A percentile compares a stretch with the other conserved stretches of the same genome.
Evolutionary conservation across 352 stramenopile species (phyloP).

Genomic region (Globisporangium lucens): DNA sequence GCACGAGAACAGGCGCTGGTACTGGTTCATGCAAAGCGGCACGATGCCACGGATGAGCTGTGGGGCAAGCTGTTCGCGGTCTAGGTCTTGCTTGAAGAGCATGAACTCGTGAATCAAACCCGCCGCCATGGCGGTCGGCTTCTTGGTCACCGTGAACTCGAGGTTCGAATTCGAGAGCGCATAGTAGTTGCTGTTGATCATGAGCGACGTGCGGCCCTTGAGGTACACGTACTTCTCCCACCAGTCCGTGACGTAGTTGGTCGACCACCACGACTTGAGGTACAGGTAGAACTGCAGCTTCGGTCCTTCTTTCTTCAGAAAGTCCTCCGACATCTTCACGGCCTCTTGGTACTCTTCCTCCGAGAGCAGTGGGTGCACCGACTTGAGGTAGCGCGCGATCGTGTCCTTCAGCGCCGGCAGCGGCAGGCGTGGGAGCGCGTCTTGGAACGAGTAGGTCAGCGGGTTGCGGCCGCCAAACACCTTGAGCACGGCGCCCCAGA

Average conservation of each 20-base stretch:
- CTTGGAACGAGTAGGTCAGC: slow-evolving; percentile 91
- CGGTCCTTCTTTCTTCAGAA: slow-evolving; percentile 84
- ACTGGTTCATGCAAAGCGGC: slow-evolving; percentile 90
- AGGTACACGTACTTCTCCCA: slow-evolving; percentile 91
- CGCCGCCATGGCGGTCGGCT: slow-evolving; percentile 63
- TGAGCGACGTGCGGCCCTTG: slow-evolving; percentile 82
- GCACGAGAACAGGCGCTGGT: slow-evolving; percentile 87
- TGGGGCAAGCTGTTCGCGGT: slow-evolving; percentile 77
- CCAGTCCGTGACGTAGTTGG: slow-evolving; percentile 90
- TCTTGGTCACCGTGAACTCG: slow-evolving; percentile 55
- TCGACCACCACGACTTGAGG: slow-evolving; percentile 88
- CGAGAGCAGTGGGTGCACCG: slow-evolving; percentile 88
- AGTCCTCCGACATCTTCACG: slow-evolving; percentile 80
- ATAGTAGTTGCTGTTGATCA: slow-evolving; percentile 94
- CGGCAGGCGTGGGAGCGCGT: slow-evolving; percentile 88
- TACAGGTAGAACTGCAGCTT: slow-evolving; percentile 91
- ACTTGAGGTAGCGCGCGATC: slow-evolving; percentile 89
- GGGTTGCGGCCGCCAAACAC: slow-evolving; percentile 75
- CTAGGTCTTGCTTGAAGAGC: slow-evolving; percentile 84
- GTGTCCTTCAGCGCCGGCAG: slow-evolving; percentile 93
- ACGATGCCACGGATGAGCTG: slow-evolving; percentile 84
- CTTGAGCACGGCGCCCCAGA: slow-evolving; percentile 81
- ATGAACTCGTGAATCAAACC: slow-evolving; percentile 76
- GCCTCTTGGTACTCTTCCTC: slow-evolving; percentile 86
- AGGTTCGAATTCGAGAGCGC: slow-evolving; percentile 66